These are phyloP conservation scores for Plectosphaerella sp. DNA, from an alignment of 2,329 filamentous ascomycete genomes.

Conservation along the genomic window DNA sequence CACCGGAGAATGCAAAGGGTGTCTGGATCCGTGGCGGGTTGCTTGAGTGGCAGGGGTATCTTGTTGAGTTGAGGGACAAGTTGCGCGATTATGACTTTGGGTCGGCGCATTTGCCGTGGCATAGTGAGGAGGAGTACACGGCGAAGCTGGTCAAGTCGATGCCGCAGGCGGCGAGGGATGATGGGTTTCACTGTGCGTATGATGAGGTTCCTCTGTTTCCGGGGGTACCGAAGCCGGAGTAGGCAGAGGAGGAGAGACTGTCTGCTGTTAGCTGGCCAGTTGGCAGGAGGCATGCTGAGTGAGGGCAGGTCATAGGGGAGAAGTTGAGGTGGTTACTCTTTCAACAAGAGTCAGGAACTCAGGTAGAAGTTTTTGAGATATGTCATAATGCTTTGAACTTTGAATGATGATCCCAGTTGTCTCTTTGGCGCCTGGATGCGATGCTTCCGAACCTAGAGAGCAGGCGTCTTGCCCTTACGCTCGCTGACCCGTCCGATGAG, in stretches of 20 bases:
- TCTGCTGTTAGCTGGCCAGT: too few species aligned
- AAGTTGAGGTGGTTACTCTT: too few species aligned
- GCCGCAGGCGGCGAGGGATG: background rate
- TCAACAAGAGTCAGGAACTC: too few species aligned
- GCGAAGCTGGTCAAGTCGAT: background rate
- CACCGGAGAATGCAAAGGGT: slow-evolving; percentile 25
- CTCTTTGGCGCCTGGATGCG: too few species aligned
- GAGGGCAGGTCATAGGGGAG: too few species aligned
- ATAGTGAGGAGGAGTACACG: background rate
- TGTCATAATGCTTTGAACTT: too few species aligned
- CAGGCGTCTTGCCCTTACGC: slow-evolving; percentile 6
- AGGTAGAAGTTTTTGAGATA: too few species aligned
- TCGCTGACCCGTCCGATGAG: slow-evolving; percentile 5
- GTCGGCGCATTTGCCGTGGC: background rate
- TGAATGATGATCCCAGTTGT: too few species aligned
- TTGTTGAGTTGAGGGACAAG: background rate
- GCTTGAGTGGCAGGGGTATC: background rate
- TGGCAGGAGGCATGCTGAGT: too few species aligned
- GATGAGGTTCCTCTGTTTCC: background rate
- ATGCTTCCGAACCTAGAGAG: background rate
- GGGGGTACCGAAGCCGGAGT: too few species aligned
- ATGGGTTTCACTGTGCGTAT: background rate
- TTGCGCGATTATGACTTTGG: background rate
- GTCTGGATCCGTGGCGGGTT: slow-evolving; percentile 24
- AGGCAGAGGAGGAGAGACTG: too few species aligned